Evolutionary conservation across 1,284 basidiomycete genomes (phyloP), one percentile per base, ranked within the genome.

Genomic region (Mycosarcoma maydis): DNA sequence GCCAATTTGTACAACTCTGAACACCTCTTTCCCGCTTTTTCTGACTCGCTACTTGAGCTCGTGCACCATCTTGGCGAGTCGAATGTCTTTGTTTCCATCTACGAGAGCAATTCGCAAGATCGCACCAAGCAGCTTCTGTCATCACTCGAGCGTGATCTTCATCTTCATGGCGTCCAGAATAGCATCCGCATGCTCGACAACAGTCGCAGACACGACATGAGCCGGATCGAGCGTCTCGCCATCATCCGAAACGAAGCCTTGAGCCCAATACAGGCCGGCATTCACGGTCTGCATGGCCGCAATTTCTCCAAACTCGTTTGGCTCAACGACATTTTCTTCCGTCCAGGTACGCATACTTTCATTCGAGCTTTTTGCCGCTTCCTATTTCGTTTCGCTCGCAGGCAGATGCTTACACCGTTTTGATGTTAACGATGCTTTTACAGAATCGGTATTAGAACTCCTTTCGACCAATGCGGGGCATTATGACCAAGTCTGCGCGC

Each of bases 401-500:
- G n/a, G n/a, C n/a, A n/a, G n/a, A n/a, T n/a, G n/a, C 27, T 29
- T 6, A 29, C 27, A 29, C 6, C 27, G n/a, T 29, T 29, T 29
- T 29, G 27, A 29, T 13, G 13, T 29, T 29, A 29, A 6, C 27
- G 6, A 29, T 29, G 7, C 27, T 13, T 13, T 29, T 13, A 7
- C 27, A 30, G 43, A 60, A 26, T 60, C 58, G 3, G 58, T 60
- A 3, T 70, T 86, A 20, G 84, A 86, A 50, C 83, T 88, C 16
- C 76, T 87, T 32, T 80, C 83, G 19, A 87, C 86, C 1, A 81
- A 80, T 23, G 75, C 82, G 19, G 85, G 85, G 9, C 75, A 82
- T 11, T 87, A 85, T 60, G 87, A 88, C 67, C 85, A 87, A 75
- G 86, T 83, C 16, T 87, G 87, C 57, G 87, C 83, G 11, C 80